Base-by-base conservation (phyloP, 805 yeast species). In the Candida maesae region DNA sequence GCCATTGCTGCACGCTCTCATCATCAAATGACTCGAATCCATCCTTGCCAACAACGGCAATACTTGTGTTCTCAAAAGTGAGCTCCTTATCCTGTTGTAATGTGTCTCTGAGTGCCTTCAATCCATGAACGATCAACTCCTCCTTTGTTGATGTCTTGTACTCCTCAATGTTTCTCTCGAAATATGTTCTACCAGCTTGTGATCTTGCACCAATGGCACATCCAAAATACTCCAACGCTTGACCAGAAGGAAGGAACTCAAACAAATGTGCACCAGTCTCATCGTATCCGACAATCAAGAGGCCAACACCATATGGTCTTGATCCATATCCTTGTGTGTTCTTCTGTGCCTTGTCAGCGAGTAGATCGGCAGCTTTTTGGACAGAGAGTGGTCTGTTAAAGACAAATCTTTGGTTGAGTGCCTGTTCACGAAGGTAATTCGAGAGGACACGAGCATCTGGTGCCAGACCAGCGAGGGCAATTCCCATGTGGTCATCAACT, bases 121-220 rank as follows among this genome's bases (percentile, higher is more conserved):
- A 80, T 4, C 95, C 98, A 54, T 81, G 89, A 32, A 82, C 79
- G 46, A 93, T 79, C 51, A 93, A 76, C 53, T 85, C 81, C 54
- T 88, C 95, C 31, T 79, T 66, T 28, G 74, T 68, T 11, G 76
- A 68, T 7, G 79, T 68, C 40, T 74, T 73, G 52, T 87, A 85
- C 23, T 71, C 69, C 27, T 85, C 88, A 59, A 81, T 73, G 52
- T 83, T 82, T 60, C 96, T 81, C 66, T 93, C 99, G 60, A 93
- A 69, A 55, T 88, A 93, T 2, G 99, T 93, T 68, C 95, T 80
- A 13, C 96, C 97, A 37, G 98, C 98, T 67, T 93, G 99, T 2
- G 98, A 91, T 60, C 99, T 78, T 9, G 99, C 98, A 35, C 99
- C 99, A 58, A 93, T 88, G 27, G 99, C 95, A 11, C 96, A 81